Base-by-base conservation (phyloP, 176 grass and related monocot genomes). In the Canna indica region DNA sequence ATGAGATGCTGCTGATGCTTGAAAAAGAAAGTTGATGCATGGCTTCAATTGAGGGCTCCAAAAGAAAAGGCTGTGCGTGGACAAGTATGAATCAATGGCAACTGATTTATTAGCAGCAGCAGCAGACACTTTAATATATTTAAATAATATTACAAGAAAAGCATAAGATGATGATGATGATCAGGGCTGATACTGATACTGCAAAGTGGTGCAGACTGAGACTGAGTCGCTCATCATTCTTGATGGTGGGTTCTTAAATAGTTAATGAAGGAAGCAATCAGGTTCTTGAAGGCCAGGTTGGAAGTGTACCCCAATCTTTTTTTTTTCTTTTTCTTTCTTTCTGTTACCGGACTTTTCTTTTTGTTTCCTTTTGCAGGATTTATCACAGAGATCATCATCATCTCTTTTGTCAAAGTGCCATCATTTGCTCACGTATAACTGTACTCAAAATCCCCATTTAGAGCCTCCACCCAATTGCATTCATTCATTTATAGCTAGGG, bases 321-420 rank as follows among this genome's bases (percentile, higher is more conserved):
- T n/a, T n/a, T n/a, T n/a, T n/a, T 53, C 50, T 18, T 6, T n/a
- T n/a, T 53, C 50, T 18, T 6, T n/a, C 4, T 54, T n/a, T 20
- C 47, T 52, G 16, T 50, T 20, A 20, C 47, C 18, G 47, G 5
- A 20, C 27, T 60, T 30, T 30, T 60, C 58, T 60, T 60, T 60
- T 60, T 60, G 58, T 28, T 30, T 30, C 58, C 58, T 60, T 60
- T 60, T 60, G 58, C 58, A 60, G 58, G 58, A 60, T 60, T 60
- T 60, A 60, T 29, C 58, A 16, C 26, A 60, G 58, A 60, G 58
- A 14, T 28, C 26, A 30, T 30, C 58, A 30, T 54, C 50, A 18
- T 54, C 22, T 60, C 4, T 22, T 60, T 31, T 60, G 26, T 60
- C 58, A 60, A 60, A 30, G 26, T 15, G 58, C 11, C 58, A 60